Evolutionary conservation across 192 early-diverging fungal genomes (phyloP).

Genomic region (Backusella parvicylindrica): DNA sequence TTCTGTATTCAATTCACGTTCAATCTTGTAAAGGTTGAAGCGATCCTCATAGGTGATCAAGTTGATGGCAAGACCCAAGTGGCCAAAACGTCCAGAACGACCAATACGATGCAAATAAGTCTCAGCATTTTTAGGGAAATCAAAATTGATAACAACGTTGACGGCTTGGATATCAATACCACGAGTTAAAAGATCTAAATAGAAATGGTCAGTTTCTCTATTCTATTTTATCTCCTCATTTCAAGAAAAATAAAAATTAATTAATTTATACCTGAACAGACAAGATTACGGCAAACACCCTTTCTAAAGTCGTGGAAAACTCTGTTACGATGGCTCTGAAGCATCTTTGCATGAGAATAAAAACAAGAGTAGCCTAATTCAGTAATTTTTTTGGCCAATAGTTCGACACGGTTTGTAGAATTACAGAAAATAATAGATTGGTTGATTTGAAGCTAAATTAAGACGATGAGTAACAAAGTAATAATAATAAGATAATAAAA

Average conservation of each 20-base stretch:
- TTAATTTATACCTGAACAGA: conserved; percentile 85
- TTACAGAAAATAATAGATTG: conserved; percentile 99
- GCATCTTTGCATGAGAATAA: conserved; percentile 98
- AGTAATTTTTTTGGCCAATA: conserved; percentile 99
- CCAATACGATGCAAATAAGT: conserved; percentile 99
- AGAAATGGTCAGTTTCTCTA: not conserved
- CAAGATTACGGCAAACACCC: conserved; percentile 95
- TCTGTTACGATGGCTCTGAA: conserved; percentile 96
- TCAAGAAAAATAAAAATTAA: too few species aligned
- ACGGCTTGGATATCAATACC: conserved; percentile 99
- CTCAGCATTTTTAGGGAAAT: conserved; percentile 99
- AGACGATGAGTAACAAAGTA: not conserved
- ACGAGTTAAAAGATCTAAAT: conserved; percentile 86
- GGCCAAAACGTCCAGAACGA: conserved; percentile 94
- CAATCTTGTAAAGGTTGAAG: conserved; percentile 97
- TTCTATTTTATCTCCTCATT: not conserved
- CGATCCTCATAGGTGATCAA: conserved; percentile 97
- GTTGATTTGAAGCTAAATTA: conserved; percentile 92
- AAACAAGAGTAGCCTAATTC: conserved; percentile 99
- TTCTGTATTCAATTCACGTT: conserved; percentile 97
- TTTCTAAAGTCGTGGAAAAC: conserved; percentile 99
- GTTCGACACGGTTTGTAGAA: conserved; percentile 97
- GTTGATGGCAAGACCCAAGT: conserved; percentile 96
- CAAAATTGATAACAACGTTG: conserved; percentile 99
- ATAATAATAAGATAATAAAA: not conserved